Evolutionary conservation across 2,329 filamentous ascomycete genomes (phyloP), one percentile per base, ranked within the genome.

Genomic region (Onygenales sp.): DNA sequence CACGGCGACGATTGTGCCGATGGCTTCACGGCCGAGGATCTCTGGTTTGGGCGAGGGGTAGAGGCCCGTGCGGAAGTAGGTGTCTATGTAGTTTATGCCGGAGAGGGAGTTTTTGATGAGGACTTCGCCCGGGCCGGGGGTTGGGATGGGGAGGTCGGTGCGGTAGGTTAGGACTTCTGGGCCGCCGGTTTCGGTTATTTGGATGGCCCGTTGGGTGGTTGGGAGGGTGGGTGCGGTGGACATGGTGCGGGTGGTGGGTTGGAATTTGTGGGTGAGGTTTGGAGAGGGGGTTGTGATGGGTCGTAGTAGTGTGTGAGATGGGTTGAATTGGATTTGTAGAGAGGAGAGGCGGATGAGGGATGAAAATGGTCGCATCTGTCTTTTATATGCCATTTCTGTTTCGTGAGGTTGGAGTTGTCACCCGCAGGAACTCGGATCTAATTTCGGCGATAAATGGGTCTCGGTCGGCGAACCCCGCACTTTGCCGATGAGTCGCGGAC

Each of bases 11-110:
- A 95, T 73, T 42, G 78, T 83, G 56, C 91, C 90, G 54, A 82
- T 79, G 55, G 79, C 87, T 74, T 96, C 91, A 62, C 86, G 85
- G 57, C 91, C 90, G 17, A 92, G 84, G 50, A 85, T 83, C 62
- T 87, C 79, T 4, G 90, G 91, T 61, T 87, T 82, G 1, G 73
- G 67, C 0, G 86, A 78, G 1, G 83, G 74, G 76, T 95, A 95
- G 50, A 95, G 80, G 9, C 91, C 91, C 10, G 80, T 83, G 67
- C 91, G 89, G 79, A 91, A 94, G 73, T 95, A 95, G 41, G 81
- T 95, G 71, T 95, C 91, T 64, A 95, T 94, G 72, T 81, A 95
- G 72, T 95, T 95, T 57, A 95, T 75, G 55, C 90, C 91, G 48
- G 86, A 78, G 66, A 81, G 87, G 58, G 85, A 81, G 70, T 95